These are phyloP conservation scores for Saturnispora halmiae DNA, from an alignment of 805 yeast species.

Conservation along the genomic window DNA sequence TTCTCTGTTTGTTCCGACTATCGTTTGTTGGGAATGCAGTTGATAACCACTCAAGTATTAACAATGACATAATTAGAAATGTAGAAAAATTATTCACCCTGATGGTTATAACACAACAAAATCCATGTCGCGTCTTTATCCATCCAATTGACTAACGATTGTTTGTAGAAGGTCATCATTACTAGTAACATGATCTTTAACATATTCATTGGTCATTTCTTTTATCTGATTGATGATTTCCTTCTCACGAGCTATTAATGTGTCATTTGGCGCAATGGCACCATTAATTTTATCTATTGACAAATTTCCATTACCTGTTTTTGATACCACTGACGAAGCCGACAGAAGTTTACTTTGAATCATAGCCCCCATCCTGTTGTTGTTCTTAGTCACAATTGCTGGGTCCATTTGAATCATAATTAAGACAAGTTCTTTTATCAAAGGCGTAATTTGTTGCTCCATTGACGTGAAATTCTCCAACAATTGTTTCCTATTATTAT, in stretches of 20 bases:
- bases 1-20: no score
- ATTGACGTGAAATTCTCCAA: constrained; percentile 32
- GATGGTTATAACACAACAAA: neutral
- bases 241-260: neutral
- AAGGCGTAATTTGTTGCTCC: constrained; percentile 25
- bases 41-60: neutral
- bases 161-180: neutral
- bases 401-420: constrained; percentile 41
- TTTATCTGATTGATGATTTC: neutral
- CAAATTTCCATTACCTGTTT: constrained; percentile 2
- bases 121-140: neutral
- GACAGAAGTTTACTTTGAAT: constrained; percentile 47
- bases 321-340: no score
- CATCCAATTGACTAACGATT: neutral
- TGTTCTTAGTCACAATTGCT: constrained; percentile 36
- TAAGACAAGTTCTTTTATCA: constrained; percentile 36
- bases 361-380: constrained; percentile 42
- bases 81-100: neutral
- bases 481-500: constrained; percentile 34
- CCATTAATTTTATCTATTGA: neutral
- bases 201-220: neutral
- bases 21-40: no score
- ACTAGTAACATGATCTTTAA: neutral
- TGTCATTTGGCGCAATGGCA: neutral
- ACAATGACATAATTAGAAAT: no score